A percentile compares a stretch with the other conserved stretches of the same genome.
Evolutionary conservation across 495 filamentous ascomycete species (phyloP).

Genomic region (Rostrohypoxylon terebratum): DNA sequence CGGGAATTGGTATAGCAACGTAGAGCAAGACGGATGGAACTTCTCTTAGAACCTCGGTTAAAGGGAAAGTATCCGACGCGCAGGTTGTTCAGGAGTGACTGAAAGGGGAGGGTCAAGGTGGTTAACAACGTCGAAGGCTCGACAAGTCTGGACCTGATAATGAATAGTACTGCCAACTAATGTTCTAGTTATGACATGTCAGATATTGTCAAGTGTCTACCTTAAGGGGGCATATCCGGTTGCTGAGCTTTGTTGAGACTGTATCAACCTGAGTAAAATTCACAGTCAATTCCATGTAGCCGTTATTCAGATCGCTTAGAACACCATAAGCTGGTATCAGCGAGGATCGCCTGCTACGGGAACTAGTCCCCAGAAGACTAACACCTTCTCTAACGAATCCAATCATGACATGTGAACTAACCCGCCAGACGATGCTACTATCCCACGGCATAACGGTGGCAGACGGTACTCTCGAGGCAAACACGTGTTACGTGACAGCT

Average conservation of each 20-base stretch:
- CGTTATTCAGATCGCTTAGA: neutral
- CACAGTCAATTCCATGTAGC: neutral
- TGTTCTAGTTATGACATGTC: neutral
- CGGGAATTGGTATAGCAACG: neutral
- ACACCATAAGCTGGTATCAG: neutral
- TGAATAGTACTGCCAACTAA: neutral
- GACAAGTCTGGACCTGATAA: neutral
- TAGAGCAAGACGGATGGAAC: neutral
- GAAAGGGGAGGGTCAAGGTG: neutral
- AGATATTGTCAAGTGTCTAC: constrained; percentile 1
- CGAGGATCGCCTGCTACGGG: neutral
- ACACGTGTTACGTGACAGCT: constrained; percentile 35
- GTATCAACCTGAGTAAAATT: neutral
- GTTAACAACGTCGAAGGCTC: neutral
- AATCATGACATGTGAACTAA: constrained; percentile 6
- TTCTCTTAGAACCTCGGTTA: neutral
- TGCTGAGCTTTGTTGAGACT: neutral
- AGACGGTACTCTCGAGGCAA: neutral
- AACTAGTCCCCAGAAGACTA: neutral
- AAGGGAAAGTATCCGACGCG: neutral
- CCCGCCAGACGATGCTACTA: neutral
- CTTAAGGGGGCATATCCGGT: neutral
- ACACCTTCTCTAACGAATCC: neutral
- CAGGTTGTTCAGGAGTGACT: neutral
- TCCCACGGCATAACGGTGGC: neutral